A percentile compares a stretch with the other conserved stretches of the same genome.
These are phyloP conservation scores for Dichotomocladium elegans DNA, from an alignment of 371 early-diverging fungal genomes.

Conservation along the genomic window DNA sequence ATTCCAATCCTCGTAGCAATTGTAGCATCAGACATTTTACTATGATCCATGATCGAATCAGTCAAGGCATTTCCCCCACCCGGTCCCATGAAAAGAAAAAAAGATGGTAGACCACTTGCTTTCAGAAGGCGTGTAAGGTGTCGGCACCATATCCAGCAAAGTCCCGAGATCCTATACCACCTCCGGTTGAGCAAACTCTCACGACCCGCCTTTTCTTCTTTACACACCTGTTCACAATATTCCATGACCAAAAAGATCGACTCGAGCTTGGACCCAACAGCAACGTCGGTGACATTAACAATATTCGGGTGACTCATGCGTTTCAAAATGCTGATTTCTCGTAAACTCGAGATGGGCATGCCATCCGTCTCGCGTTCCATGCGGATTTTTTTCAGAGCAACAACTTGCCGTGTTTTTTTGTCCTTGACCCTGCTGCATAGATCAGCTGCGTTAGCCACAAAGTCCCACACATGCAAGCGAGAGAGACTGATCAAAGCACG, in stretches of 20 bases:
- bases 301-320: constrained; percentile 83
- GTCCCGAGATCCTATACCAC: constrained; percentile 58
- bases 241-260: constrained; percentile 77
- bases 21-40: constrained; percentile 84
- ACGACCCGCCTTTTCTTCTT: background rate
- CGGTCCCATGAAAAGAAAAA: background rate
- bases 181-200: background rate
- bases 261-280: constrained; percentile 59
- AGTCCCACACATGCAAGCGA: background rate
- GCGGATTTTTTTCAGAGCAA: constrained; percentile 89
- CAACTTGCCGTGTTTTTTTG: constrained; percentile 60
- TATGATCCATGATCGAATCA: constrained; percentile 15
- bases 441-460: background rate
- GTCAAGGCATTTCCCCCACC: too few species aligned
- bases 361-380: constrained; percentile 83
- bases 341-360: constrained; percentile 76
- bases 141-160: constrained; percentile 57
- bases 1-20: constrained; percentile 69
- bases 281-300: constrained; percentile 81
- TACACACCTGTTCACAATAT: constrained; percentile 65
- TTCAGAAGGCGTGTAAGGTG: constrained; percentile 60
- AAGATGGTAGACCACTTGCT: constrained; percentile 21
- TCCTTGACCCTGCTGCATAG: constrained; percentile 9
- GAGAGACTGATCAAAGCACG: constrained; percentile 14
- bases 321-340: constrained; percentile 92